phyloP scores from a whole-genome alignment of 1,139 yeast genomes.

The Kodamaea sp. region DNA sequence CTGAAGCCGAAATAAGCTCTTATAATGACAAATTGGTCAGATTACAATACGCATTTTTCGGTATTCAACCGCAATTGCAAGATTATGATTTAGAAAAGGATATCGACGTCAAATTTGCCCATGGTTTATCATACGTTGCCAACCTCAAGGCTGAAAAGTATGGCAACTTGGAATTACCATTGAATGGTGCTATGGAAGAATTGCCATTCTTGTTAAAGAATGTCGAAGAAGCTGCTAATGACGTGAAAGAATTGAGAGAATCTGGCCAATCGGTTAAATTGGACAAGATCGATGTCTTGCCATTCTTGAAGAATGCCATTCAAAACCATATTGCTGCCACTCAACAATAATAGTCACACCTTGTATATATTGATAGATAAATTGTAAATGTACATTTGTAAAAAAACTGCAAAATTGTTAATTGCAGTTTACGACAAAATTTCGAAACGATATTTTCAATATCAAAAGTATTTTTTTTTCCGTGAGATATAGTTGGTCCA shows the following conservation, averaged over 20 bases:
- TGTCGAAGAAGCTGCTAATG: conserved; percentile 51
- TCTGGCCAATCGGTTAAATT: conserved; percentile 26
- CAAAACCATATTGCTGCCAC: conserved; percentile 16
- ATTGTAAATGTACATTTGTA: conserved; percentile 6
- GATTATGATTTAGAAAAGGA: conserved; percentile 49
- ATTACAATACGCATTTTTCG: conserved; percentile 76
- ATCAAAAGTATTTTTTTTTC: too few species aligned
- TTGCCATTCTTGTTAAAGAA: conserved; percentile 43
- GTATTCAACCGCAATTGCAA: conserved; percentile 53
- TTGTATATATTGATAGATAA: neutral
- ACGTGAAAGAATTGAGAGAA: conserved; percentile 44
- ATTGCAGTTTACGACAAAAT: neutral
- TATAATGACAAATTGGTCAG: conserved; percentile 70
- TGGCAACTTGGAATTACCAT: conserved; percentile 24
- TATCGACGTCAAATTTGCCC: conserved; percentile 50
- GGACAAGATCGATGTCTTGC: conserved; percentile 41
- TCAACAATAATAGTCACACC: neutral
- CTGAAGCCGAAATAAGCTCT: conserved; percentile 53
- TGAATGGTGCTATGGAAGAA: conserved; percentile 41
- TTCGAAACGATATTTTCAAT: neutral
- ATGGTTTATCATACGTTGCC: conserved; percentile 68
- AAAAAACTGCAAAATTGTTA: neutral
- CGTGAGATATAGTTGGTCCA: neutral
- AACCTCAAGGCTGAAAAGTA: conserved; percentile 52
- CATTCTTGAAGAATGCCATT: conserved; percentile 38